Base-by-base conservation (phyloP, 805 yeast genomes). In the Blastobotrys parvus region DNA sequence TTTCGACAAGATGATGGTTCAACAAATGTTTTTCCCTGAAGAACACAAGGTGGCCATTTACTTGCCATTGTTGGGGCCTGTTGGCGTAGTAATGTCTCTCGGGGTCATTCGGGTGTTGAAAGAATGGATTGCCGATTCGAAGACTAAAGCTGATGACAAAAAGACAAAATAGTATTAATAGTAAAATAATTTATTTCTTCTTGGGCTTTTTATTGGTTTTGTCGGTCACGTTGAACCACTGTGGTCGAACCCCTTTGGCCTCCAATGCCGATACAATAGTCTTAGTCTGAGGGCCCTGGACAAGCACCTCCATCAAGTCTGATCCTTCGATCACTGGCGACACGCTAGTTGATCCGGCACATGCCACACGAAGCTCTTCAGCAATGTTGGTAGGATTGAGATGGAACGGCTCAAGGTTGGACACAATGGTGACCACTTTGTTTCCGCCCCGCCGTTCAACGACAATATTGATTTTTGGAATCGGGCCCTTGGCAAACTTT, bases 21-120 rank as follows among this genome's bases (percentile, higher is more conserved):
- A 87, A 56, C 97, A 90, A 58, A 86, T 82, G 44, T 88, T 84
- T 61, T 87, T 89, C 69, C 97, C 98, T 0, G 90, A 84, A 50
- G 97, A 90, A 60, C 98, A 90, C 59, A 89, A 86, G 60, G 70
- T 92, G 56, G 97, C 98, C 0, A 95, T 92, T 1, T 92, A 88
- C 52, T 68, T 87, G 57, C 98, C 98, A 0, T 65, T 90, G 36
- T 60, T 89, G 29, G 97, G 97, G 0, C 98, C 98, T 1, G 67
- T 88, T 29, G 64, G 74, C 1, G 74, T 90, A 20, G 88, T 92
- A 18, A 58, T 67, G 27, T 22, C 60, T 3, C 41, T 61, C 30
- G 68, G 70, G 3, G 47, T 58, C 13, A 37, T 45, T 2, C 42
- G 64, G 19, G 44, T 58, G 8, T 4, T 56, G n/a, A 47, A 42